Evolutionary conservation across 2,329 filamentous ascomycete genomes (phyloP), one percentile per base, ranked within the genome.

Genomic region (Penicillium sp.): DNA sequence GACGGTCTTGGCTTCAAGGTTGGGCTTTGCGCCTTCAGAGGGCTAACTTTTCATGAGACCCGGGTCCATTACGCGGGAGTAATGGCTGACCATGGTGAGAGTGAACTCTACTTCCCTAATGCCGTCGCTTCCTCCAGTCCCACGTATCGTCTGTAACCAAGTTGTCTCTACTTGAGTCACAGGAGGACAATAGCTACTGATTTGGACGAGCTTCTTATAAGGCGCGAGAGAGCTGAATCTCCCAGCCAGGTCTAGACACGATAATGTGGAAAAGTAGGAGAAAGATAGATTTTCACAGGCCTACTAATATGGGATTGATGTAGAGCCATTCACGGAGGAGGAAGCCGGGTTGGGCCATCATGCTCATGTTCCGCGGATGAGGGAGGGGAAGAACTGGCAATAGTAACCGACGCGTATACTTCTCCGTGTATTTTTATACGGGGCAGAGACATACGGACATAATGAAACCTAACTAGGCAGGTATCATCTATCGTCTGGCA

Each of bases 251-350:
- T 37, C 19, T 9, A 37, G 34, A 37, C n/a, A 37, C 3, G 16
- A 10, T 9, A n/a, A 19, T 3, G 34, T 21, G n/a, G 7, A 21
- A 14, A 4, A 37, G 5, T 9, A 16, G 34, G 23, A 63, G 54
- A 7, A 64, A 34, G 2, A 63, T 21, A 0, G 60, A 56, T 34
- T 51, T 54, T 5, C 54, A 53, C 3, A 60, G 21, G 19, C 19
- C n/a, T 10, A 7, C 14, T 14, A 56, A 14, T n/a, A 62, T 52
- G 1, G 62, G 62, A 14, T 64, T 60, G 40, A 64, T 63, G 53
- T 64, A 64, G 3, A 65, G 28, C 9, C 62, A 60, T 48, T 65
- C 60, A 5, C 55, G 56, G 21, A 56, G 60, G 24, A 28, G 24
- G 24, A 37, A 19, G 16, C 34, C 31, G 5, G 10, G 31, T 21